A percentile compares a stretch with the other conserved stretches of the same genome.
Evolutionary conservation across 2,329 filamentous ascomycete species (phyloP).

Genomic region (Epicoccum nigrum): DNA sequence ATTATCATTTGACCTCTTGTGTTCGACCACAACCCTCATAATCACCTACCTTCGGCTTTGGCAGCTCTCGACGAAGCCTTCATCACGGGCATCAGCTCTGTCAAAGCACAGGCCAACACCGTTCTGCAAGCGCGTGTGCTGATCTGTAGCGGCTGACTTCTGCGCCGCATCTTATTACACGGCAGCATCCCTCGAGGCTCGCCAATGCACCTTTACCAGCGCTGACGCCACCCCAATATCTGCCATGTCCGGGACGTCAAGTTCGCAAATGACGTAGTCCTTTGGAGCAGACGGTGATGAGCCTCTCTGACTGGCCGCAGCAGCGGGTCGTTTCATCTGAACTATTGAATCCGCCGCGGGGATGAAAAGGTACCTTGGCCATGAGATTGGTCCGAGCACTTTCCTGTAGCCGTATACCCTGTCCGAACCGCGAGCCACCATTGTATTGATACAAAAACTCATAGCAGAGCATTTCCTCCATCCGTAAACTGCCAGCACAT

Average conservation of each 20-base stretch:
- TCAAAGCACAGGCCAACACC: conserved; percentile 7
- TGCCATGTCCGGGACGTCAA: neutral
- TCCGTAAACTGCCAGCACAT: too few relatives aligned
- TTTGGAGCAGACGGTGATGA: conserved; percentile 1
- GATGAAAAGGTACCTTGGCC: neutral
- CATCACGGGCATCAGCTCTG: conserved; percentile 10
- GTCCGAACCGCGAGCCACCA: too few relatives aligned
- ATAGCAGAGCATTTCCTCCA: too few relatives aligned
- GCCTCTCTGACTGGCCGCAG: conserved; percentile 6
- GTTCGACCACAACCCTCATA: conserved; percentile 6
- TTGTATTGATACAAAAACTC: too few relatives aligned
- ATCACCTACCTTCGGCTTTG: neutral
- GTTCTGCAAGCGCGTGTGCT: conserved; percentile 2
- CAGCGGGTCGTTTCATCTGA: conserved; percentile 8
- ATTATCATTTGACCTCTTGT: conserved; percentile 11
- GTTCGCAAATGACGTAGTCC: conserved; percentile 1
- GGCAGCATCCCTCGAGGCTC: conserved; percentile 4
- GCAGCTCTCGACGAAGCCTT: neutral
- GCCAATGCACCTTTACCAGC: neutral
- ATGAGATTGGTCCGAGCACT: neutral
- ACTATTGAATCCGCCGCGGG: neutral
- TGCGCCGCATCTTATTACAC: conserved; percentile 14
- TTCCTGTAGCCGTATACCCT: too few relatives aligned
- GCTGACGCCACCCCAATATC: conserved; percentile 10
- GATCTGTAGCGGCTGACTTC: conserved; percentile 8